These are phyloP conservation scores for Fraxinus angustifolia DNA, from an alignment of 305 asterid species.

Conservation along the genomic window DNA sequence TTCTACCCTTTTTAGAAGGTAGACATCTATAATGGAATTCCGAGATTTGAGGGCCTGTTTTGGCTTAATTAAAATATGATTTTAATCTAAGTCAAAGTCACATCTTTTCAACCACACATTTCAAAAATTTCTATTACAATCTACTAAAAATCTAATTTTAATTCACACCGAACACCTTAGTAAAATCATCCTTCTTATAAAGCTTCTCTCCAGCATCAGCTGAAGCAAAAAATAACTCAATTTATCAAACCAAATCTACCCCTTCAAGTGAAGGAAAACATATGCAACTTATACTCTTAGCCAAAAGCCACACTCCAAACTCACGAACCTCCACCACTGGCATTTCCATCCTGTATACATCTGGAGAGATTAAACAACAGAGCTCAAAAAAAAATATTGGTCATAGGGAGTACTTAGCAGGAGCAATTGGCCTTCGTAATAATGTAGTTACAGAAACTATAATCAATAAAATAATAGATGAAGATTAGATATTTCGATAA, in stretches of 20 bases:
- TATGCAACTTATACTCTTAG: conserved; percentile 53
- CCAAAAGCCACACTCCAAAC: conserved; percentile 86
- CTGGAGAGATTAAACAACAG: conserved; percentile 24
- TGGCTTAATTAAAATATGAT: too few relatives aligned
- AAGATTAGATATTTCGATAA: conserved; percentile 6
- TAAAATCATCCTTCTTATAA: conserved; percentile 74
- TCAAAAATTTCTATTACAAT: too few relatives aligned
- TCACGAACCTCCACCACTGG: conserved; percentile 83
- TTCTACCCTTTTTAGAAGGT: conserved; percentile 67
- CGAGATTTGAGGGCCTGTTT: too few relatives aligned
- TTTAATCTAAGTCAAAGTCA: too few relatives aligned
- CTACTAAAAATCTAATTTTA: too few relatives aligned
- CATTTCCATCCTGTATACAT: conserved; percentile 84
- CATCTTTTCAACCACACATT: too few relatives aligned
- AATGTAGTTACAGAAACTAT: conserved; percentile 80
- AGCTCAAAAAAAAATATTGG: background rate
- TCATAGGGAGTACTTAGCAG: conserved; percentile 55
- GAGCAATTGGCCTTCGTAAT: conserved; percentile 98
- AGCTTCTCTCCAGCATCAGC: conserved; percentile 48
- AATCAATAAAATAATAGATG: conserved; percentile 21
- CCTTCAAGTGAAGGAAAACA: conserved; percentile 13
- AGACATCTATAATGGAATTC: conserved; percentile 39
- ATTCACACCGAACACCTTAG: background rate
- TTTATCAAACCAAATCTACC: conserved; percentile 16
- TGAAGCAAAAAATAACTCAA: conserved; percentile 45